A percentile compares a stretch with the other conserved stretches of the same genome.
These are phyloP conservation scores for Rosa rugosa DNA, from an alignment of 306 rosid species.

Conservation along the genomic window DNA sequence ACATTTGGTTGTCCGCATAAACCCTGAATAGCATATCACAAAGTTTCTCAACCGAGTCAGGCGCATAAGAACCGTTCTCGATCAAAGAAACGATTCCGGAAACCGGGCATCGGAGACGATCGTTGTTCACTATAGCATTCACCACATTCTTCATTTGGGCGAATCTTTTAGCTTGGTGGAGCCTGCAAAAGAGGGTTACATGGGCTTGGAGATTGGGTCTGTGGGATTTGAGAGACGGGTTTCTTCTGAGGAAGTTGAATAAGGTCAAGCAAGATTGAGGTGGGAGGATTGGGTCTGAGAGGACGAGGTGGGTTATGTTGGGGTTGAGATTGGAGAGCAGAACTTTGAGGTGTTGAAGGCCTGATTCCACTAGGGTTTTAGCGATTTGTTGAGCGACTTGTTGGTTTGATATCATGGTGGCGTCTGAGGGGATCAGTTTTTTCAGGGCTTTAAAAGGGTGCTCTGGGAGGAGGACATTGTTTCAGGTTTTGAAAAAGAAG, in stretches of 20 bases:
- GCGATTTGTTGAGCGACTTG: conserved; percentile 41
- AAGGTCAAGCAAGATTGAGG: conserved; percentile 43
- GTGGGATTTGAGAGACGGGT: conserved; percentile 22
- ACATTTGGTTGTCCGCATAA: conserved; percentile 52
- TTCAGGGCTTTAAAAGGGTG: conserved; percentile 15
- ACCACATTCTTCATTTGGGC: conserved; percentile 50
- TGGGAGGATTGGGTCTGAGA: conserved; percentile 50
- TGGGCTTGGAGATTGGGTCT: conserved; percentile 65
- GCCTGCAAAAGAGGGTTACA: conserved; percentile 43
- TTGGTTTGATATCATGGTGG: conserved; percentile 25
- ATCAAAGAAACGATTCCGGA: conserved; percentile 35
- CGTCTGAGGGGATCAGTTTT: conserved; percentile 21
- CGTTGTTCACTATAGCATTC: conserved; percentile 36
- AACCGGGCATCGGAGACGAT: conserved; percentile 18
- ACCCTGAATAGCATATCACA: conserved; percentile 82
- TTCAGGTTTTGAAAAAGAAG: not conserved
- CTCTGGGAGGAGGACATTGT: conserved; percentile 34
- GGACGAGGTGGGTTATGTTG: conserved; percentile 47
- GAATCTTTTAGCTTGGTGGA: conserved; percentile 46
- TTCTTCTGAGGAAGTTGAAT: conserved; percentile 50
- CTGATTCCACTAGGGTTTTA: conserved; percentile 30
- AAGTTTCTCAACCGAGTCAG: conserved; percentile 42
- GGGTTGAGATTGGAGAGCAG: conserved; percentile 49
- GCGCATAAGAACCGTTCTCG: conserved; percentile 27
- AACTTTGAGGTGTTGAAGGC: conserved; percentile 34